Evolutionary conservation across 2,329 filamentous ascomycete species (phyloP).

Genomic region (Purpureocillium lavendulum): DNA sequence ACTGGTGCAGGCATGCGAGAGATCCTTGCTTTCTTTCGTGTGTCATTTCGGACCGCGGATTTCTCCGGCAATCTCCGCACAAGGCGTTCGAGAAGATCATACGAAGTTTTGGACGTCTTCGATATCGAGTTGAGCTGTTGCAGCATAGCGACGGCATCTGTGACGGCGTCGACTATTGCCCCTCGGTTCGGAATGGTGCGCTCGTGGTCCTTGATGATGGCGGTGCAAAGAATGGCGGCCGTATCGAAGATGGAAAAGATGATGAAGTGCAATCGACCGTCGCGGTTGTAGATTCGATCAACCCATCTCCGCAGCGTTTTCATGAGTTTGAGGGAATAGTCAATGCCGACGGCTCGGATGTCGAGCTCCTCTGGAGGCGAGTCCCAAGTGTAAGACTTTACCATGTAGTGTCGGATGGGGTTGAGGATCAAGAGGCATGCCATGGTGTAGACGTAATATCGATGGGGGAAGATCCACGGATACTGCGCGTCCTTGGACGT

Average conservation of each 20-base stretch:
- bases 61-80: slow-evolving; percentile 16
- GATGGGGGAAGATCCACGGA: slow-evolving; percentile 34
- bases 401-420: slow-evolving; percentile 37
- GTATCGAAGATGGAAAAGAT: slow-evolving; percentile 44
- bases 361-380: slow-evolving; percentile 21
- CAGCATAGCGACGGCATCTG: slow-evolving; percentile 22
- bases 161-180: slow-evolving; percentile 28
- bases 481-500: slow-evolving; percentile 27
- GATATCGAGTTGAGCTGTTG: slow-evolving; percentile 20
- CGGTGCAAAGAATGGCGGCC: slow-evolving; percentile 38
- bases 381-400: slow-evolving; percentile 20
- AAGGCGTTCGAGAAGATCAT: slow-evolving; percentile 22
- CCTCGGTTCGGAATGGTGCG: slow-evolving; percentile 27
- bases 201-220: slow-evolving; percentile 37
- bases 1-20: not conserved
- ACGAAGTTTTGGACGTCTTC: slow-evolving; percentile 23
- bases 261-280: slow-evolving; percentile 41
- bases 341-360: slow-evolving; percentile 29
- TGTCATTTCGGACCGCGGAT: too few species aligned
- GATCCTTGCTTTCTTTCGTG: not conserved
- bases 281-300: slow-evolving; percentile 32
- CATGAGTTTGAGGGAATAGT: slow-evolving; percentile 32
- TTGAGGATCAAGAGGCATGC: slow-evolving; percentile 37
- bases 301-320: slow-evolving; percentile 30
- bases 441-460: slow-evolving; percentile 34